These are phyloP conservation scores for Ormosia semicastrata DNA, from an alignment of 306 rosid species.

Conservation along the genomic window DNA sequence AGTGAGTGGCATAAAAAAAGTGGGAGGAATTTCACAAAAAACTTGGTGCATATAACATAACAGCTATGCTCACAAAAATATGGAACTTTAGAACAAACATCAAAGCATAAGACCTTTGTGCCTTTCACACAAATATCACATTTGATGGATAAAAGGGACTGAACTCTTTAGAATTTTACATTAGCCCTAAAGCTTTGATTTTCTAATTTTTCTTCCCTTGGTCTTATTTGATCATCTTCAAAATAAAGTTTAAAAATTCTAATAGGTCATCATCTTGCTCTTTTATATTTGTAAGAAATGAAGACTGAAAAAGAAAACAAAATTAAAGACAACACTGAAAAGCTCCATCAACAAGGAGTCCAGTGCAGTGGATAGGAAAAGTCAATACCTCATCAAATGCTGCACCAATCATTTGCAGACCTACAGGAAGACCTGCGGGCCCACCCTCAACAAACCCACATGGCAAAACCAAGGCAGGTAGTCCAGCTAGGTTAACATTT, in stretches of 20 bases:
- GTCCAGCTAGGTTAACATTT: slow-evolving; percentile 93
- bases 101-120: neutral
- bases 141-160: neutral
- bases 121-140: neutral
- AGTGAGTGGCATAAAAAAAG: neutral
- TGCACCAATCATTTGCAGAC: slow-evolving; percentile 92
- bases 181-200: neutral
- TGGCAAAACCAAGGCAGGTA: slow-evolving; percentile 95
- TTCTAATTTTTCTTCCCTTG: neutral
- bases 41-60: neutral
- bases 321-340: neutral
- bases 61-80: neutral
- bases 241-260: neutral
- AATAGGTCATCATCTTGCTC: neutral
- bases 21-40: neutral
- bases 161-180: neutral
- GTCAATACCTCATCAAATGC: slow-evolving; percentile 84
- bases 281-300: neutral
- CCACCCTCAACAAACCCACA: slow-evolving; percentile 92
- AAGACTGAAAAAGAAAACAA: neutral
- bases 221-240: neutral
- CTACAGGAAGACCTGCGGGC: slow-evolving; percentile 86
- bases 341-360: slow-evolving; percentile 10
- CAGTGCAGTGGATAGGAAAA: neutral
- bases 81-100: neutral